Evolutionary conservation across 208 protist species (phyloP), one percentile per base, ranked within the genome.

Genomic region (Acanthamoeba pearcei): DNA sequence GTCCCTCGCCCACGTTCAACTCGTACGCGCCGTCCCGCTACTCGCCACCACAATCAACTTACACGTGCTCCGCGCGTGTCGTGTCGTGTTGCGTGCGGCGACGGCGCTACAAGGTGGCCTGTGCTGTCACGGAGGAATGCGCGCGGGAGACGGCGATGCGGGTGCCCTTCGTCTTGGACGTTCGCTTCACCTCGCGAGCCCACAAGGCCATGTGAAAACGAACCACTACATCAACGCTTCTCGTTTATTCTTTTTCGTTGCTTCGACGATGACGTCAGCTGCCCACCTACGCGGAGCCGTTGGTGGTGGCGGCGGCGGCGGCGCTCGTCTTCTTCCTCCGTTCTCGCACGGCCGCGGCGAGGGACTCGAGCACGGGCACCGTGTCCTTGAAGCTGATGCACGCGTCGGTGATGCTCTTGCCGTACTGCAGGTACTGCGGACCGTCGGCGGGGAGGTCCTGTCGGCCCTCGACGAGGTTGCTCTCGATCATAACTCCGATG

Each of bases 401-500:
- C 5, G 96, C 96, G 70, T 97, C 96, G 5, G 96, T 97, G 95
- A 97, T 96, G 51, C 64, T 94, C 72, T 95, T 62, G 17, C 96
- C 96, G 64, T 97, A 97, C 78, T 95, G 17, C 35, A 90, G 86
- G 42, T 93, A 85, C 49, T 85, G 76, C 27, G 94, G 49, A 27
- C 38, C 85, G 8, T 62, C 64, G 2, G 95, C 12, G 22, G 70
- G 29, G 12, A 96, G 13, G 35, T 94, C 91, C 89, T 98, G 97
- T 29, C 95, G 91, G 27, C 97, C 97, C 74, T 97, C 97, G 32
- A 91, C 49, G 24, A 98, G 70, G 91, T 97, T 91, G 66, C 82
- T 95, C 96, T 98, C 97, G 51, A 98, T 97, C 97, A 98, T 98
- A 42, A 98, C 95, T 46, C 97, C 97, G 35, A 97, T 15, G 24